A percentile compares a stretch with the other conserved stretches of the same genome.
phyloP scores from a whole-genome alignment of 2,329 filamentous ascomycete species.

The Colletotrichum incanum region DNA sequence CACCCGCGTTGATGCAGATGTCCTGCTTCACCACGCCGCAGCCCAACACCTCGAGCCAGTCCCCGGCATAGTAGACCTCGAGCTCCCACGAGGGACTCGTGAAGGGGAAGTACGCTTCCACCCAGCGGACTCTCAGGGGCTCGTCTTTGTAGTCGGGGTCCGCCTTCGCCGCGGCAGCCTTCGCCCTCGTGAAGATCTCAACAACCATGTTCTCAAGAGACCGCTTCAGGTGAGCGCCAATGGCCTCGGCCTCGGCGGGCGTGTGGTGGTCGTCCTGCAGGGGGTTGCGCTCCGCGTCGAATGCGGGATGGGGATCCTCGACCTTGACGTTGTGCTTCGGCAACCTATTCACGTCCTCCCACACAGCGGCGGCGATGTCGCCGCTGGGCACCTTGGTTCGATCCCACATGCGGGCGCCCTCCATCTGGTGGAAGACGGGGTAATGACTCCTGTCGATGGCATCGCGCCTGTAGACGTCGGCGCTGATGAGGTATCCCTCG shows the following conservation, averaged over 20 bases:
- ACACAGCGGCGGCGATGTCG: conserved; percentile 76
- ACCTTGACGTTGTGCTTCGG: conserved; percentile 83
- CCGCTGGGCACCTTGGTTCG: conserved; percentile 71
- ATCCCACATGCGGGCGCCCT: conserved; percentile 93
- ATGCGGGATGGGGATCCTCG: conserved; percentile 86
- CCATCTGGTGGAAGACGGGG: conserved; percentile 99
- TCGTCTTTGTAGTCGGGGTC: conserved; percentile 71
- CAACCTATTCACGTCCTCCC: conserved; percentile 78
- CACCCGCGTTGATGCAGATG: conserved; percentile 82
- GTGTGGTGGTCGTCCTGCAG: conserved; percentile 82
- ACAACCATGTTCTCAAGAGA: conserved; percentile 92
- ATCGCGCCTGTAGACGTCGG: conserved; percentile 96
- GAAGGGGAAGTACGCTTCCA: conserved; percentile 98
- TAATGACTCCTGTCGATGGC: conserved; percentile 96
- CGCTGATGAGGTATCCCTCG: conserved; percentile 89
- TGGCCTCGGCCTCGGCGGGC: conserved; percentile 83
- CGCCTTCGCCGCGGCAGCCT: conserved; percentile 72
- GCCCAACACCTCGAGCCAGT: conserved; percentile 97
- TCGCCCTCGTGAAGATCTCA: conserved; percentile 87
- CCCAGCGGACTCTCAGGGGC: conserved; percentile 90
- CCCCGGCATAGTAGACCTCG: conserved; percentile 93
- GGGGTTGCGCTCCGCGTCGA: conserved; percentile 85
- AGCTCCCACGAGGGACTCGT: conserved; percentile 97
- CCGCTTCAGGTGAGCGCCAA: conserved; percentile 88
- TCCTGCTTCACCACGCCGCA: conserved; percentile 91